Percentiles rank a stretch among this genome's conserved stretches.
These are phyloP conservation scores for Teunomyces funiuensis DNA, from an alignment of 805 yeast genomes.

Conservation along the genomic window DNA sequence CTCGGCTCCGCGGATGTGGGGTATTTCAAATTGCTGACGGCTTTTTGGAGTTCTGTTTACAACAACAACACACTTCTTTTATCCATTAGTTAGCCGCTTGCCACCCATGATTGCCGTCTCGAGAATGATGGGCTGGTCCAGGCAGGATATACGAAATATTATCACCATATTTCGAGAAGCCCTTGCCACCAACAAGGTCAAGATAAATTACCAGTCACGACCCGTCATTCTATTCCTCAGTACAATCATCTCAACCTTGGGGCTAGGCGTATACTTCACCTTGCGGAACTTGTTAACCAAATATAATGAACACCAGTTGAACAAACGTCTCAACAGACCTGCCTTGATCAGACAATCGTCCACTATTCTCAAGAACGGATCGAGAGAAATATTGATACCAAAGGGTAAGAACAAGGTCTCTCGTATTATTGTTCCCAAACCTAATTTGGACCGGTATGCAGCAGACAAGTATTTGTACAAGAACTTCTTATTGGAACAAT, in stretches of 20 bases:
- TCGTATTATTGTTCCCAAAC: conserved; percentile 46
- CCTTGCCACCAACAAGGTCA: conserved; percentile 35
- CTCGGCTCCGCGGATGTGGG: not conserved
- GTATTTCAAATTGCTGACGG: not conserved
- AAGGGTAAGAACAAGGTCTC: conserved; percentile 39
- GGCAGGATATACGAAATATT: conserved; percentile 34
- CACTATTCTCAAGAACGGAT: conserved; percentile 42
- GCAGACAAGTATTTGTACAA: conserved; percentile 56
- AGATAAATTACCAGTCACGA: conserved; percentile 40
- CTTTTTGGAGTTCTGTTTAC: not conserved
- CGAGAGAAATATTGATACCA: conserved; percentile 50
- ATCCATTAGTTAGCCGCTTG: not conserved
- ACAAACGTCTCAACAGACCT: conserved; percentile 30
- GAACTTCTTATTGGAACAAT: conserved; percentile 39
- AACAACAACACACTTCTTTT: not conserved
- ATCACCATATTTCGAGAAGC: conserved; percentile 36
- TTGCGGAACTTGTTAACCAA: conserved; percentile 28
- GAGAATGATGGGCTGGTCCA: conserved; percentile 29
- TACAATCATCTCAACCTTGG: conserved; percentile 41
- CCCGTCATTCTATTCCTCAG: conserved; percentile 44
- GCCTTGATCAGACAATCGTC: conserved; percentile 41
- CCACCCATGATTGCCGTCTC: conserved; percentile 35
- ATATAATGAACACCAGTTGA: conserved; percentile 29
- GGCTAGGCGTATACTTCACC: conserved; percentile 36
- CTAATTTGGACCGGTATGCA: conserved; percentile 51